Percentiles rank a stretch among this genome's conserved stretches.
phyloP scores from a whole-genome alignment of 495 filamentous ascomycete species.

The Penicillium nucicola region DNA sequence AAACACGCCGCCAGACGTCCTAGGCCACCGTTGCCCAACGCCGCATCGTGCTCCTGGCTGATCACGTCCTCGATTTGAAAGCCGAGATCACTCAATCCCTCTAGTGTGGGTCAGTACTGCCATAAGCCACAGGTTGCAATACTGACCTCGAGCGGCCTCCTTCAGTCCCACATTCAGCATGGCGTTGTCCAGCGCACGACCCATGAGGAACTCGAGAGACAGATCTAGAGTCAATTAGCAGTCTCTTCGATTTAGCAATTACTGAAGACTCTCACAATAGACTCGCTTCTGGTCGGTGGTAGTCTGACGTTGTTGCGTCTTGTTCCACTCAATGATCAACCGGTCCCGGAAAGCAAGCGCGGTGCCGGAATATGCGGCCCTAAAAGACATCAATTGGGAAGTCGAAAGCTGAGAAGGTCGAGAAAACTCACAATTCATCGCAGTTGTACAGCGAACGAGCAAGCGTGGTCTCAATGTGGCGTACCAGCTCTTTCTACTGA shows the following conservation, averaged over 20 bases:
- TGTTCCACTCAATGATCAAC: constrained; percentile 94
- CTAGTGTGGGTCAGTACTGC: constrained; percentile 32
- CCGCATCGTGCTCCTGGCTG: constrained; percentile 91
- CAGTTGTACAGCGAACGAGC: constrained; percentile 97
- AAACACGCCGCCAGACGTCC: constrained; percentile 95
- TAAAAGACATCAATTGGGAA: constrained; percentile 17
- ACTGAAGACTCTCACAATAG: constrained; percentile 65
- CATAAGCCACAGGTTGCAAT: background rate
- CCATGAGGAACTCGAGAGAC: constrained; percentile 96
- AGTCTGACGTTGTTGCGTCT: constrained; percentile 93
- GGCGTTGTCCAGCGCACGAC: constrained; percentile 91
- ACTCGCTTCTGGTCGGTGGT: constrained; percentile 85
- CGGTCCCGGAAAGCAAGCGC: constrained; percentile 90
- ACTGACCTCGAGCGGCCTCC: constrained; percentile 69
- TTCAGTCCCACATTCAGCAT: constrained; percentile 95
- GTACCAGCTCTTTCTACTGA: constrained; percentile 71
- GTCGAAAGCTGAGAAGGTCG: background rate
- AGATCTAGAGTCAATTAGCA: constrained; percentile 53
- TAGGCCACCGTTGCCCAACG: constrained; percentile 92
- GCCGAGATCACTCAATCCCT: constrained; percentile 81
- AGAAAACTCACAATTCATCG: constrained; percentile 66
- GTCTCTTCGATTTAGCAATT: background rate
- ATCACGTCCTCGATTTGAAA: constrained; percentile 98
- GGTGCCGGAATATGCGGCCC: constrained; percentile 86
- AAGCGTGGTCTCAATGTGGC: constrained; percentile 93